These are phyloP conservation scores for Magnolia changhungtana DNA, from an alignment of 164 flowering plant genomes.

Conservation along the genomic window DNA sequence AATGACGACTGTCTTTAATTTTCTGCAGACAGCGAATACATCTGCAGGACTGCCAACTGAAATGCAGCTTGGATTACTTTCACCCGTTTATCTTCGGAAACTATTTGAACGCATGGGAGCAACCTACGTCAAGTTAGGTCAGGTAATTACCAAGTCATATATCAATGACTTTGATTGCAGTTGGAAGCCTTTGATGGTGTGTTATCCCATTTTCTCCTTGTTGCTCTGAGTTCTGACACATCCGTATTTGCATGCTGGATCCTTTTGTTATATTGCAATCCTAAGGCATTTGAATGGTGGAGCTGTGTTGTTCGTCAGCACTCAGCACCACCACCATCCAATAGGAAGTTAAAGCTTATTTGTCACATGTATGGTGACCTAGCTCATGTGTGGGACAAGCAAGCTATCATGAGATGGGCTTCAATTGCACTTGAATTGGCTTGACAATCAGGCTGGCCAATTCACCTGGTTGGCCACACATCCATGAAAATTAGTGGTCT, in stretches of 20 bases:
- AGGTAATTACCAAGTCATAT: slow-evolving; percentile 39
- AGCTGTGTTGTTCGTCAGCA: neutral
- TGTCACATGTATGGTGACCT: too few species aligned
- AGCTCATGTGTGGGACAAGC: too few species aligned
- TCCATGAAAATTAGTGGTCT: too few species aligned
- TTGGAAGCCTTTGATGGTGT: neutral
- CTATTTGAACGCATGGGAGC: slow-evolving; percentile 97
- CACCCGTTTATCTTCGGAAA: slow-evolving; percentile 78
- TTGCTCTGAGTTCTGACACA: neutral
- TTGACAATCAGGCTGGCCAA: too few species aligned
- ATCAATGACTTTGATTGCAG: neutral
- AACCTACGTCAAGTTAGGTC: slow-evolving; percentile 90
- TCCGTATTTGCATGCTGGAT: neutral
- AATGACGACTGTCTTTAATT: neutral
- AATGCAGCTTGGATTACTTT: slow-evolving; percentile 72
- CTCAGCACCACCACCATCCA: neutral
- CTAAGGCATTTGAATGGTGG: neutral
- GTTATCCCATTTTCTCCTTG: neutral
- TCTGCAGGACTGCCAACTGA: slow-evolving; percentile 58
- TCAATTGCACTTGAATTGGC: too few species aligned
- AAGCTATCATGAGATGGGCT: too few species aligned
- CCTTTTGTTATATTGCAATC: too few species aligned
- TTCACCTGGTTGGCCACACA: too few species aligned
- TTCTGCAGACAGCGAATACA: slow-evolving; percentile 53
- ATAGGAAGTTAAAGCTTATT: neutral